Evolutionary conservation across 805 yeast genomes (phyloP), one percentile per base, ranked within the genome.

Genomic region (Wickerhamiella slavikovae): DNA sequence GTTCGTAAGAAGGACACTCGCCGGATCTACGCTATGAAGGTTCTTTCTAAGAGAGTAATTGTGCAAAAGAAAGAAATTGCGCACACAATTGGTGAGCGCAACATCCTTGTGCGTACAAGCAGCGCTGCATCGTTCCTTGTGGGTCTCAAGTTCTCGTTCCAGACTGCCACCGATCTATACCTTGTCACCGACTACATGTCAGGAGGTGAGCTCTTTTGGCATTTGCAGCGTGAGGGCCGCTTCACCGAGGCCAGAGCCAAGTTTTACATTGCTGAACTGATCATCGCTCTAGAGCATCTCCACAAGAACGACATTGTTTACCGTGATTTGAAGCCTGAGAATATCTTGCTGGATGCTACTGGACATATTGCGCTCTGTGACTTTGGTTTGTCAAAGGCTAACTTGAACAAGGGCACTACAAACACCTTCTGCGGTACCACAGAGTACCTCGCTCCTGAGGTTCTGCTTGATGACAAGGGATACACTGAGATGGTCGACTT

Each of bases 401-500:
- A 83, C 48, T 57, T 85, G 39, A 62, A 77, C 33, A 69, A 73
- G 31, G 70, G 63, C 39, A 78, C 79, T 34, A 82, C 95, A 24
- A 89, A 85, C 52, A 89, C 98, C 0, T 89, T 89, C 45, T 89
- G 98, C 55, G 98, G 98, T 34, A 89, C 98, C 14, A 89, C 98
- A 5, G 98, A 89, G 57, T 89, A 89, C 52, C 62, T 89, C 38
- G 98, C 98, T 0, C 98, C 98, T 2, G 98, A 89, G 53, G 91
- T 89, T 12, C 61, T 89, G 41, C 62, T 89, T 31, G 96, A 89
- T 55, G 98, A 89, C 52, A 67, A 78, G 31, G 98, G 98, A 12
- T 89, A 89, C 57, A 89, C 96, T 22, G 82, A 83, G 54, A 85
- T 89, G 96, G 98, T 89, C 36, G 98, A 89, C 52, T 89, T 89